Evolutionary conservation across 331 rosid species (phyloP).

Genomic region (Cydonia oblonga): DNA sequence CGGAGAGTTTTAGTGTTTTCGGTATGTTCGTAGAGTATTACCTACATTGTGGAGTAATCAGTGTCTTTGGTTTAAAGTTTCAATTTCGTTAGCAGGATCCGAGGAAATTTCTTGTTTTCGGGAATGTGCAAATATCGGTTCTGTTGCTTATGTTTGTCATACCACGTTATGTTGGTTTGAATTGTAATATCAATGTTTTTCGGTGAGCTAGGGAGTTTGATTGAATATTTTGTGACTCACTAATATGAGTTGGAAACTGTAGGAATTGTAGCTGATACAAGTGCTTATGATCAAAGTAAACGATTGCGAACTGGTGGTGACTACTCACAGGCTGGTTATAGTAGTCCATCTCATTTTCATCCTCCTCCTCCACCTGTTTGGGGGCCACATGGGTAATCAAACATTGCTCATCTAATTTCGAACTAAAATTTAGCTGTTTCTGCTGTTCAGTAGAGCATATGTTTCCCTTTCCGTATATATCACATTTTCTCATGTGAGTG

Average conservation of each 20-base stretch:
- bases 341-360: slow-evolving; percentile 83
- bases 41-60: neutral
- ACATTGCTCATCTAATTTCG: neutral
- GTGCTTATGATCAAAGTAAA: slow-evolving; percentile 76
- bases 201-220: neutral
- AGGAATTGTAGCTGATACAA: slow-evolving; percentile 80
- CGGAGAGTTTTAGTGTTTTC: neutral
- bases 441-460: neutral
- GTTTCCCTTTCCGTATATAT: neutral
- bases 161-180: neutral
- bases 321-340: slow-evolving; percentile 72
- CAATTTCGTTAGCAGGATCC: neutral
- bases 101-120: neutral
- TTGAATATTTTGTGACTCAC: neutral
- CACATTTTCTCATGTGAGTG: neutral
- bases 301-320: slow-evolving; percentile 87
- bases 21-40: neutral
- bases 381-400: slow-evolving; percentile 87
- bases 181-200: neutral
- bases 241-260: slow-evolving; percentile 19
- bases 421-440: neutral
- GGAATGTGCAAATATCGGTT: neutral
- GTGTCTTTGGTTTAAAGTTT: neutral
- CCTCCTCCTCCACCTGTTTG: slow-evolving; percentile 88
- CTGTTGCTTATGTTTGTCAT: neutral